phyloP scores from a whole-genome alignment of 306 rosid species.

The Ormosia emarginata region DNA sequence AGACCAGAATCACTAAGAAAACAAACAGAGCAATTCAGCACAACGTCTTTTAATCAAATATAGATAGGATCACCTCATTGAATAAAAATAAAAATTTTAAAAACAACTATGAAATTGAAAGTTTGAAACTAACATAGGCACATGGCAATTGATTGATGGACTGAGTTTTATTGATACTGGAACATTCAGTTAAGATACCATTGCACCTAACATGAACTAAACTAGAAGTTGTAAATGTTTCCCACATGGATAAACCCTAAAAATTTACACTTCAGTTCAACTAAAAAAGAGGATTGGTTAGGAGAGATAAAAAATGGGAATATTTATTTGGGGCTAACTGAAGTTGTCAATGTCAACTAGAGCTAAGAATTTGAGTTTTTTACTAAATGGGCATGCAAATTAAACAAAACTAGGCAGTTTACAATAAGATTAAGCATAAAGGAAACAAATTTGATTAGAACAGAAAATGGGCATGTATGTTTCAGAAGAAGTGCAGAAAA shows the following conservation, averaged over 20 bases:
- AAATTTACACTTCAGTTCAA: background rate
- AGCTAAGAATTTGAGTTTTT: background rate
- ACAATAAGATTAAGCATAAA: background rate
- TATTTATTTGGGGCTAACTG: background rate
- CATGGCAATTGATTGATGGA: background rate
- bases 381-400: background rate
- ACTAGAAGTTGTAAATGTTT: background rate
- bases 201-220: background rate
- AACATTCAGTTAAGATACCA: background rate
- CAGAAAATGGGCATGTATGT: background rate
- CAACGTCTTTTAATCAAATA: background rate
- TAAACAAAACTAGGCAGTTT: background rate
- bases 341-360: background rate
- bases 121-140: background rate
- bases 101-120: background rate
- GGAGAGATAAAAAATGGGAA: background rate
- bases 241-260: background rate
- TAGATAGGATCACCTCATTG: background rate
- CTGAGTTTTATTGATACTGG: background rate
- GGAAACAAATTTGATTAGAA: background rate
- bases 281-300: background rate
- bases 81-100: background rate
- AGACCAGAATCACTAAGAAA: constrained; percentile 75
- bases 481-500: background rate
- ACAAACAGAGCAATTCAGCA: constrained; percentile 24